A percentile compares a stretch with the other conserved stretches of the same genome.
Conservation (phyloP, 306 rosid genomes). For the Psophocarpus tetragonolobus region DNA sequence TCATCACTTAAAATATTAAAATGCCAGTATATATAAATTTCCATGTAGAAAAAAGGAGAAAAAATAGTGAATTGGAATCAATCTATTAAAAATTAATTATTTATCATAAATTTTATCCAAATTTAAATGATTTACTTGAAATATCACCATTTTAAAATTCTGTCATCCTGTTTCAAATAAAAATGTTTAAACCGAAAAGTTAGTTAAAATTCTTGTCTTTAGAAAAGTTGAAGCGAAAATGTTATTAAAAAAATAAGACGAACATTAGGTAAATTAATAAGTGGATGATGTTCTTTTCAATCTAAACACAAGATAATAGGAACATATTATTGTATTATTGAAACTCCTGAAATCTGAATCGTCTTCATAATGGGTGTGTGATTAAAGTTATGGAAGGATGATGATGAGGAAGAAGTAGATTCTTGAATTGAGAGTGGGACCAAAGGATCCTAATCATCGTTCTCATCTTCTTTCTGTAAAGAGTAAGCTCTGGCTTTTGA, state of each 20-base stretch:
- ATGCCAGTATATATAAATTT: too few species aligned
- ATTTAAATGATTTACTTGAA: background rate
- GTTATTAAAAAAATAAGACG: background rate
- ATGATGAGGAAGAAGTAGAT: conserved; percentile 28
- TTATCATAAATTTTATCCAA: too few species aligned
- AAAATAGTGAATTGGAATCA: too few species aligned
- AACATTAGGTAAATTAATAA: background rate
- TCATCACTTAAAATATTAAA: too few species aligned
- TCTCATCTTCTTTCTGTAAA: conserved; percentile 53
- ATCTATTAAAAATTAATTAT: too few species aligned
- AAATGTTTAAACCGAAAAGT: background rate
- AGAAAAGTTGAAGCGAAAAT: too few species aligned
- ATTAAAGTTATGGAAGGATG: conserved; percentile 45
- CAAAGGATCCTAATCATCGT: conserved; percentile 48
- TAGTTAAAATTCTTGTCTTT: background rate
- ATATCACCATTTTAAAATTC: background rate
- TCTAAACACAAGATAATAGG: background rate
- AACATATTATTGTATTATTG: background rate
- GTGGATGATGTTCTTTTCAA: background rate
- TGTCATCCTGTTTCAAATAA: background rate
- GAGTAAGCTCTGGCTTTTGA: conserved; percentile 55
- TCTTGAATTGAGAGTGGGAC: conserved; percentile 2
- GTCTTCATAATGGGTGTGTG: conserved; percentile 27
- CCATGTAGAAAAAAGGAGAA: too few species aligned
- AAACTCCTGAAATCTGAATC: background rate